These are phyloP conservation scores for Acacia melanoxylon DNA, from an alignment of 306 rosid genomes.

Conservation along the genomic window DNA sequence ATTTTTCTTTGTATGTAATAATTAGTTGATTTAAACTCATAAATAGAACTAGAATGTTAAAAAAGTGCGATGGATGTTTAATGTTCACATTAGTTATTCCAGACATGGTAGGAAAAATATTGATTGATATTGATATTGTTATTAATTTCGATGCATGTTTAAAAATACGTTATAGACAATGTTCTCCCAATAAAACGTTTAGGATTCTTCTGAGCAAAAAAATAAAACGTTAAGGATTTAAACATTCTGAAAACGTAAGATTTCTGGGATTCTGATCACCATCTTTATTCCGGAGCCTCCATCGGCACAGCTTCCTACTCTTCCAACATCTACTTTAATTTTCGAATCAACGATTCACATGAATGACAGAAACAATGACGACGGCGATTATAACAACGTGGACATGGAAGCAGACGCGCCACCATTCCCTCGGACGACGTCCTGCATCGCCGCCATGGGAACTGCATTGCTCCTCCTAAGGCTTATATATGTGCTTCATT, in stretches of 20 bases:
- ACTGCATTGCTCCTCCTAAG: neutral
- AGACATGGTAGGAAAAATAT: too few species aligned
- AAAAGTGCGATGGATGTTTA: too few species aligned
- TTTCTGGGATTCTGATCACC: neutral
- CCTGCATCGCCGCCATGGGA: constrained; percentile 18
- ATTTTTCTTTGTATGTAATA: too few species aligned
- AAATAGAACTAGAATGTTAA: too few species aligned
- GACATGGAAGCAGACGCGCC: neutral
- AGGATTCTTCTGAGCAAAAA: neutral
- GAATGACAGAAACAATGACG: constrained; percentile 12
- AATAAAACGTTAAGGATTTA: neutral
- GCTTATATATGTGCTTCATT: neutral
- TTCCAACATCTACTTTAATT: neutral
- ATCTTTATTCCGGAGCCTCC: neutral
- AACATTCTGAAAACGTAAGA: neutral
- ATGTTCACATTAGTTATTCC: too few species aligned
- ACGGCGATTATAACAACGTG: neutral
- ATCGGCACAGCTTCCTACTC: neutral
- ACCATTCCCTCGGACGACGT: constrained; percentile 8
- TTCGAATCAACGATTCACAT: neutral
- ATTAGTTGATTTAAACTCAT: too few species aligned
- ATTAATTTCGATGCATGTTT: too few species aligned
- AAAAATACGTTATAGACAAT: too few species aligned
- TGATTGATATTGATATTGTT: neutral
- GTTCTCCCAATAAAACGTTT: neutral